A percentile compares a stretch with the other conserved stretches of the same genome.
phyloP scores from a whole-genome alignment of 73 alveolate genomes.

The Uronychia binucleata region DNA sequence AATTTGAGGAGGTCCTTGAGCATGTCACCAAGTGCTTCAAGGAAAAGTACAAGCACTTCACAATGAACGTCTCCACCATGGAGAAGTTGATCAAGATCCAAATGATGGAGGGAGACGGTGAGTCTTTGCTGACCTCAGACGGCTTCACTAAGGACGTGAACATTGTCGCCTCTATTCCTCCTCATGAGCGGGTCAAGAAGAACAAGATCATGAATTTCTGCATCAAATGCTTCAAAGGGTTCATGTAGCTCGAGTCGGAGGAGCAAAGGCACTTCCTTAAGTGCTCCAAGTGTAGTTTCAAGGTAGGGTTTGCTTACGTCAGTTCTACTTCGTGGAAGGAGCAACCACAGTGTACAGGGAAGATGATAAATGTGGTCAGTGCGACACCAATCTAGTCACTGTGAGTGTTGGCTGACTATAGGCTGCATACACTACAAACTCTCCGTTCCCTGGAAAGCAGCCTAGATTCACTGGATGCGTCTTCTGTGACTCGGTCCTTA shows the following conservation, averaged over 20 bases:
- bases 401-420: too few species aligned
- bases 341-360: conserved; percentile 69
- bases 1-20: conserved; percentile 81
- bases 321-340: conserved; percentile 45
- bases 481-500: conserved; percentile 72
- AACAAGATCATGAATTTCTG: conserved; percentile 67
- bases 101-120: neutral
- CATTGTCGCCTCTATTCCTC: neutral
- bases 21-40: conserved; percentile 92
- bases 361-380: conserved; percentile 70
- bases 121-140: too few species aligned
- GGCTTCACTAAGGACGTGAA: neutral
- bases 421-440: conserved; percentile 59
- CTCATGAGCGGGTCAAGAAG: neutral
- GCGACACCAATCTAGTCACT: conserved; percentile 58
- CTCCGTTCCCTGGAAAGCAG: conserved; percentile 77
- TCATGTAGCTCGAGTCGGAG: conserved; percentile 71
- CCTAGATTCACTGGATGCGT: conserved; percentile 74
- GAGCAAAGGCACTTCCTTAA: conserved; percentile 66
- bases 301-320: conserved; percentile 30
- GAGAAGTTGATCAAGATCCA: conserved; percentile 7
- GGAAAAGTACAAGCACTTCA: conserved; percentile 86
- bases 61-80: conserved; percentile 56
- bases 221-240: conserved; percentile 77
- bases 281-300: conserved; percentile 77